Conservation (phyloP, 306 rosid genomes). For the Boehmeria nivea region DNA sequence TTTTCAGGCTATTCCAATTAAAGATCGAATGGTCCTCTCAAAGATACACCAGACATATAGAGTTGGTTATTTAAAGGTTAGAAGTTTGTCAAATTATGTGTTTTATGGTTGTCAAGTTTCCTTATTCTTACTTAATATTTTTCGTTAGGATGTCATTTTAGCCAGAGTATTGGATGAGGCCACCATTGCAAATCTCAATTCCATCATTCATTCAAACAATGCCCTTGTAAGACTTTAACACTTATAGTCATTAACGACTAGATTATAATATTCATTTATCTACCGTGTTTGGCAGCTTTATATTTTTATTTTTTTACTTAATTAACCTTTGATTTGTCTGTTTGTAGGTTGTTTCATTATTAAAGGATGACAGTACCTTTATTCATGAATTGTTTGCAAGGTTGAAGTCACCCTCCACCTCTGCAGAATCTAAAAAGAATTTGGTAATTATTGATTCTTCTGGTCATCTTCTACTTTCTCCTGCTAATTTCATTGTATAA, state of each 20-base stretch:
- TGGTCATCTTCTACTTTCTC: neutral
- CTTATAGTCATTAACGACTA: too few species aligned
- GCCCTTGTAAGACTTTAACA: conserved; percentile 55
- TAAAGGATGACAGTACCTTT: conserved; percentile 82
- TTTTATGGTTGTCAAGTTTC: conserved; percentile 14
- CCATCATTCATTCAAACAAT: conserved; percentile 83
- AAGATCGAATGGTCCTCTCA: conserved; percentile 64
- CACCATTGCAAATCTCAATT: conserved; percentile 70
- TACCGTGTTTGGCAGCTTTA: conserved; percentile 2
- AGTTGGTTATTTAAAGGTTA: conserved; percentile 89
- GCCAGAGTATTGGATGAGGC: conserved; percentile 84
- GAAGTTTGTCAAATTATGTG: conserved; percentile 10
- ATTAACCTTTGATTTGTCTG: conserved; percentile 20
- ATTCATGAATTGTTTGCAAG: conserved; percentile 90
- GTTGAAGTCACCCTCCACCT: conserved; percentile 59
- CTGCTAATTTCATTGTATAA: neutral
- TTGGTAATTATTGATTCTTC: conserved; percentile 49
- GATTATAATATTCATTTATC: conserved; percentile 23
- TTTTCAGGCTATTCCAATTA: conserved; percentile 83
- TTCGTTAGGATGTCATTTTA: conserved; percentile 81
- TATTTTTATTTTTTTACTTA: neutral
- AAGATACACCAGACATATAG: conserved; percentile 97
- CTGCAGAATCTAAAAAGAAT: conserved; percentile 76
- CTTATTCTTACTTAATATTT: conserved; percentile 26
- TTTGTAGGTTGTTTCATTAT: conserved; percentile 73